These are phyloP conservation scores for Xylariales sp. DNA, from an alignment of 2,329 filamentous ascomycete species.

Conservation along the genomic window DNA sequence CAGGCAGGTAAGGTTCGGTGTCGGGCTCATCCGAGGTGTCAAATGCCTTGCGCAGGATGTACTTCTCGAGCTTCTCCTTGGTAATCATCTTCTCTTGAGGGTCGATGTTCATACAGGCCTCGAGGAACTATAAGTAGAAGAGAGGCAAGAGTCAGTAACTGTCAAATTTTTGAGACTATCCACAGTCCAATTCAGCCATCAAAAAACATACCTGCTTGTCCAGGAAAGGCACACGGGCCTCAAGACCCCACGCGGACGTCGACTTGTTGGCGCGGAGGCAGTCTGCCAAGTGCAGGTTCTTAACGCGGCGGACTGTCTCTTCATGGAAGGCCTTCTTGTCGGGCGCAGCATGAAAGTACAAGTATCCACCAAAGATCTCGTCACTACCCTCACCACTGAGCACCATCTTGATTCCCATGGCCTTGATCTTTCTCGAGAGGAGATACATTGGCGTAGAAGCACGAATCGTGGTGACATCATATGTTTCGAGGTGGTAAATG, in stretches of 20 bases:
- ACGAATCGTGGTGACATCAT: slow-evolving; percentile 97
- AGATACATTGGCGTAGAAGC: slow-evolving; percentile 99
- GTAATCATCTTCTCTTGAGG: slow-evolving; percentile 95
- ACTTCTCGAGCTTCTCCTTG: slow-evolving; percentile 87
- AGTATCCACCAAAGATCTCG: slow-evolving; percentile 96
- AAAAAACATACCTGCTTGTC: slow-evolving; percentile 70
- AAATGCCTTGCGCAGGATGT: slow-evolving; percentile 96
- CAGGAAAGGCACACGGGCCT: slow-evolving; percentile 95
- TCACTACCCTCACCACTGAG: slow-evolving; percentile 94
- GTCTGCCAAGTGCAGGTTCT: slow-evolving; percentile 95
- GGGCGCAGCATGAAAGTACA: slow-evolving; percentile 96
- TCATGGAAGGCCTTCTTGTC: slow-evolving; percentile 90
- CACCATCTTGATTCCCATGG: slow-evolving; percentile 99
- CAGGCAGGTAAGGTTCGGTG: slow-evolving; percentile 82
- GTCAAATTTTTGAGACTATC: neutral
- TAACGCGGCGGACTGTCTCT: slow-evolving; percentile 89
- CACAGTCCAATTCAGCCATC: neutral
- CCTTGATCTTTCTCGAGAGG: slow-evolving; percentile 97
- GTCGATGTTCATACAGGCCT: slow-evolving; percentile 89
- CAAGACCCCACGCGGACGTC: slow-evolving; percentile 94
- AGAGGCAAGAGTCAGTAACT: slow-evolving; percentile 15
- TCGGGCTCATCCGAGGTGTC: slow-evolving; percentile 85
- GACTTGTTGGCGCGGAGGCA: slow-evolving; percentile 99
- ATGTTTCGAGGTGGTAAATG: slow-evolving; percentile 96
- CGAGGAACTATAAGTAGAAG: slow-evolving; percentile 66